These are phyloP conservation scores for Tetracentron sinense DNA, from an alignment of 164 flowering plant species.

Conservation along the genomic window DNA sequence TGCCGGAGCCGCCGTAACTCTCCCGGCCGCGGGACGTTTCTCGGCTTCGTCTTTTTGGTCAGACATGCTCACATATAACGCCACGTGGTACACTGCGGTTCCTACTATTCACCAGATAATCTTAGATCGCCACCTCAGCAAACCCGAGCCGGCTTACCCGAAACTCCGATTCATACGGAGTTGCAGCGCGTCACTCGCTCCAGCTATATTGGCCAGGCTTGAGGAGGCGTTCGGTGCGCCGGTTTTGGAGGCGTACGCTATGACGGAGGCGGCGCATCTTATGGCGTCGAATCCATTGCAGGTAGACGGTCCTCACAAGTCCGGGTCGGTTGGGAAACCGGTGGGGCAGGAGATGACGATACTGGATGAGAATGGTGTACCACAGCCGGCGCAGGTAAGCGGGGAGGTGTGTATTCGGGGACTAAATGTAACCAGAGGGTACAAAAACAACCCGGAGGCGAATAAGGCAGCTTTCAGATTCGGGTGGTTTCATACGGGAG, in stretches of 20 bases:
- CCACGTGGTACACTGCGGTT: slow-evolving; percentile 97
- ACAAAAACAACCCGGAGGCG: slow-evolving; percentile 82
- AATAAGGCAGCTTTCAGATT: slow-evolving; percentile 60
- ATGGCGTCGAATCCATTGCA: slow-evolving; percentile 84
- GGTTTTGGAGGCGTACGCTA: slow-evolving; percentile 69
- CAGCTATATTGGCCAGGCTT: slow-evolving; percentile 36
- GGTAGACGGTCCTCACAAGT: slow-evolving; percentile 57
- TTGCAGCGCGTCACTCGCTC: slow-evolving; percentile 66
- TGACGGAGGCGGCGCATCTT: slow-evolving; percentile 54
- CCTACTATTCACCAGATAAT: slow-evolving; percentile 95
- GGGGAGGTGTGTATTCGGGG: slow-evolving; percentile 96
- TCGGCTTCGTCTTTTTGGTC: slow-evolving; percentile 89
- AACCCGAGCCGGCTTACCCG: slow-evolving; percentile 50
- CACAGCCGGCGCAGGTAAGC: slow-evolving; percentile 29
- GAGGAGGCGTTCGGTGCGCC: slow-evolving; percentile 62
- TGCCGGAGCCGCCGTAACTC: slow-evolving; percentile 74
- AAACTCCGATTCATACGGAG: slow-evolving; percentile 63
- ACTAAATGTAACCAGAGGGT: slow-evolving; percentile 80
- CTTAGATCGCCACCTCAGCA: slow-evolving; percentile 61
- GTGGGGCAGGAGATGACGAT: slow-evolving; percentile 48
- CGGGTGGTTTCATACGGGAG: slow-evolving; percentile 97
- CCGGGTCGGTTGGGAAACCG: slow-evolving; percentile 94
- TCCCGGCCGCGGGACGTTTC: slow-evolving; percentile 85
- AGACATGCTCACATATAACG: slow-evolving; percentile 59
- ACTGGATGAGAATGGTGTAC: slow-evolving; percentile 56